Evolutionary conservation across 2,329 filamentous ascomycete genomes (phyloP).

Genomic region (Neopestalotiopsis clavispora): DNA sequence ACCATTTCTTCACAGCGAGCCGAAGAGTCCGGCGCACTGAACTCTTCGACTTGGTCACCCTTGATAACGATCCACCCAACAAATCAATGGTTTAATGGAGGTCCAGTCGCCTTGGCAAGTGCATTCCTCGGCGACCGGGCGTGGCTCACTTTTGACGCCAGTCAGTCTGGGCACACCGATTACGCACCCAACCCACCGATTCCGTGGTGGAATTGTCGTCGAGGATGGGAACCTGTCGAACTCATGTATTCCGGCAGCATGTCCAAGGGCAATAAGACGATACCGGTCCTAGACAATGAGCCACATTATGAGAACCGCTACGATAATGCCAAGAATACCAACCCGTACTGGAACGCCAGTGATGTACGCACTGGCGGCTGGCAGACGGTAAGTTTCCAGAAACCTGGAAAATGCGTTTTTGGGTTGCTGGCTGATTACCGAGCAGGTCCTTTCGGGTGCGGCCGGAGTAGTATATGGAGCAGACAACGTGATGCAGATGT

Average conservation of each 20-base stretch:
- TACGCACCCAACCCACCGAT: constrained; percentile 28
- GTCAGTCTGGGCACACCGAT: constrained; percentile 27
- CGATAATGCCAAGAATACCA: constrained; percentile 22
- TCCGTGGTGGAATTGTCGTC: constrained; percentile 22
- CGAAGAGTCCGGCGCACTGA: background rate
- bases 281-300: constrained; percentile 27
- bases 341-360: constrained; percentile 25
- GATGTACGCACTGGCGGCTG: constrained; percentile 25
- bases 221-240: constrained; percentile 25
- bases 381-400: constrained; percentile 22
- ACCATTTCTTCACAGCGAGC: background rate
- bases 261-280: constrained; percentile 17
- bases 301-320: constrained; percentile 27
- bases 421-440: background rate
- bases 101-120: constrained; percentile 24
- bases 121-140: constrained; percentile 21
- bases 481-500: constrained; percentile 26
- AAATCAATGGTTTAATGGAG: constrained; percentile 28
- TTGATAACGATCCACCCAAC: constrained; percentile 28
- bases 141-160: constrained; percentile 27
- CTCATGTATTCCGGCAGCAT: constrained; percentile 25
- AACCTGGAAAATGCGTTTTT: background rate
- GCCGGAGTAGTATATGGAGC: constrained; percentile 27
- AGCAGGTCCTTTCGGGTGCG: constrained; percentile 24
- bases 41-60: constrained; percentile 17